Percentiles rank a stretch among this genome's conserved stretches.
phyloP scores from a whole-genome alignment of 805 yeast species.

The Saccharomycopsis sp. region DNA sequence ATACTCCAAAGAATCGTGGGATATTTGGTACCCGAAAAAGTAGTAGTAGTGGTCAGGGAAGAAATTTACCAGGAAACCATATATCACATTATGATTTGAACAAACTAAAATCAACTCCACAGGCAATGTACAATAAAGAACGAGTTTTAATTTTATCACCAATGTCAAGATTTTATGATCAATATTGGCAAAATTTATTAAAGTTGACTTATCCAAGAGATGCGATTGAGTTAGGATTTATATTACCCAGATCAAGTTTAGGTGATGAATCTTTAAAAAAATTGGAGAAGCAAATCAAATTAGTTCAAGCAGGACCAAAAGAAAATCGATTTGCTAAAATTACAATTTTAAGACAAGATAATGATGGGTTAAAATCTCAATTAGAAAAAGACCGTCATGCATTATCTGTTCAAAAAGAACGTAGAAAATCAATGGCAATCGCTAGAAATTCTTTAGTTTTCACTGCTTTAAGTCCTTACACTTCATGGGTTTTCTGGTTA shows the following conservation, averaged over 20 bases:
- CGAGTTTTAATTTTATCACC: constrained; percentile 85
- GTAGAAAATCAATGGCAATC: constrained; percentile 86
- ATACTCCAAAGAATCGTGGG: constrained; percentile 37
- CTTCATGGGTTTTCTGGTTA: constrained; percentile 94
- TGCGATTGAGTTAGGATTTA: constrained; percentile 82
- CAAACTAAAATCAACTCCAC: constrained; percentile 60
- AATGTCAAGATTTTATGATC: constrained; percentile 75
- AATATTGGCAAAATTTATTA: constrained; percentile 82
- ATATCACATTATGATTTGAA: constrained; percentile 82
- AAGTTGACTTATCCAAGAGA: constrained; percentile 76
- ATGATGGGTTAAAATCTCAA: constrained; percentile 67
- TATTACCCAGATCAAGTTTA: constrained; percentile 72
- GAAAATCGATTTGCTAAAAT: constrained; percentile 70
- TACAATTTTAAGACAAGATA: constrained; percentile 86
- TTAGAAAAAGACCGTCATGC: constrained; percentile 89
- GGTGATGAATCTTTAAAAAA: constrained; percentile 74
- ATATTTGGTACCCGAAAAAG: constrained; percentile 33
- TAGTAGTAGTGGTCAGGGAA: constrained; percentile 20
- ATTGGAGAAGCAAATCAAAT: constrained; percentile 70
- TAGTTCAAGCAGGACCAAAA: constrained; percentile 56
- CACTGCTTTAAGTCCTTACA: constrained; percentile 81
- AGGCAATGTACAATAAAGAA: constrained; percentile 70
- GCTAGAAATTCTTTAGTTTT: constrained; percentile 89
- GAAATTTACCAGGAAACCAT: constrained; percentile 62
- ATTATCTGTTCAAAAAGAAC: constrained; percentile 72